Base-by-base conservation (phyloP, 371 early-diverging fungal genomes). In the Zopfochytrium polystomum region DNA sequence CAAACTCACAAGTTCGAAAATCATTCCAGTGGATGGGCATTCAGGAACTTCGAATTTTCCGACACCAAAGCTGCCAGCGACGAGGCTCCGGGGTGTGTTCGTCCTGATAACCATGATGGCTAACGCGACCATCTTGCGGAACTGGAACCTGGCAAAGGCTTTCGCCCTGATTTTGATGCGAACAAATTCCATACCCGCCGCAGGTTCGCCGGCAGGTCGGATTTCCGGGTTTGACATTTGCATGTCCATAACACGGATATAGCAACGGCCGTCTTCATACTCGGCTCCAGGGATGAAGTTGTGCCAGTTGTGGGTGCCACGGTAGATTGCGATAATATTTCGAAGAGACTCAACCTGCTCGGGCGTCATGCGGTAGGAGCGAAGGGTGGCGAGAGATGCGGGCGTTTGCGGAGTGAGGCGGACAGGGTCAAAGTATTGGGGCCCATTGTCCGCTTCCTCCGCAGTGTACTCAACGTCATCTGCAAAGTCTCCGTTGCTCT, bases 241-340 rank as follows among this genome's bases (percentile, higher is more conserved):
- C 43, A 74, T 70, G 68, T 73, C 71, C 51, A 74, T 31, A 63
- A 78, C 73, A 32, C 69, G 67, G 62, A 72, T 72, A 64, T 64
- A 74, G 52, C 73, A 72, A 7, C 77, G 58, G 18, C 65, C 52
- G 57, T 78, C 78, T 47, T 73, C 74, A 27, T 71, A 52, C 27
- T 45, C 44, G 15, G 73, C 73, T 30, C 72, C 72, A 3, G 75
- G 73, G 31, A 74, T 73, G 60, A 73, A 78, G 67, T 78, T 78
- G 66, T 75, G 75, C 60, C 61, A 78, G 62, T 78, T 78, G 66
- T 78, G 78, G 13, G 78, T 78, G 20, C 78, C 78, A 26, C 68
- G 46, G 64, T 45, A 78, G 49, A 72, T 63, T 43, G 68, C 62
- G 45, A 73, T 33, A 52, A 74, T 73, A 58, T 63, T 58, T 35